Percentiles rank a stretch among this genome's conserved stretches.
These are phyloP conservation scores for Medicago ruthenica DNA, from an alignment of 306 rosid species.

Conservation along the genomic window DNA sequence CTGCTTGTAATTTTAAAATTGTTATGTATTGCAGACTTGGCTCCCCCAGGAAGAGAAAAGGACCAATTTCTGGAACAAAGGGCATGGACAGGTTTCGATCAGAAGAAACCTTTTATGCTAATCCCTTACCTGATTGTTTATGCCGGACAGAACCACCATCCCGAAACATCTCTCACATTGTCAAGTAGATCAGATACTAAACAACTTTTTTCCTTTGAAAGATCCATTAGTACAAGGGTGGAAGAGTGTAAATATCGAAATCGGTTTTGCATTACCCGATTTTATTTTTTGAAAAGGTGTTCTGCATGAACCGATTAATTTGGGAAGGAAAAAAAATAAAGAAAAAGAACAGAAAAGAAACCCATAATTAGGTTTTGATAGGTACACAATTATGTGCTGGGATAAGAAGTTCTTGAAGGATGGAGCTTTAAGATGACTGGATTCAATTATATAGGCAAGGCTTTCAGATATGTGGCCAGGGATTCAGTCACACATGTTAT, in stretches of 20 bases:
- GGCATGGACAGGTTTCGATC: constrained; percentile 86
- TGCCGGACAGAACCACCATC: constrained; percentile 59
- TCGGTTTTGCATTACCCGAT: constrained; percentile 20
- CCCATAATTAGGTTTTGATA: constrained; percentile 36
- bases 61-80: constrained; percentile 90
- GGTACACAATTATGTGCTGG: constrained; percentile 29
- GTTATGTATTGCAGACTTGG: constrained; percentile 72
- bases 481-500: not conserved
- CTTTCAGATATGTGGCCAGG: not conserved
- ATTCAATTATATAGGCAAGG: constrained; percentile 43
- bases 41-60: constrained; percentile 89
- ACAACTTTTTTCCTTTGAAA: constrained; percentile 26
- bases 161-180: constrained; percentile 46
- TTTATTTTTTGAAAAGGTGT: not conserved
- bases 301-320: constrained; percentile 30
- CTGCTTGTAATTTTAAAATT: constrained; percentile 15
- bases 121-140: constrained; percentile 88
- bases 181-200: constrained; percentile 37
- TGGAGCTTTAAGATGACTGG: constrained; percentile 35
- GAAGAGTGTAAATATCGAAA: constrained; percentile 46
- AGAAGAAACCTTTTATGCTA: constrained; percentile 84
- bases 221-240: constrained; percentile 21
- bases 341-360: not conserved
- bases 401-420: constrained; percentile 23
- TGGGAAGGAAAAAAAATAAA: constrained; percentile 9